Percentiles rank a stretch among this genome's conserved stretches.
Evolutionary conservation across 352 stramenopile genomes (phyloP).

Genomic region (Globisporangium viniferum): DNA sequence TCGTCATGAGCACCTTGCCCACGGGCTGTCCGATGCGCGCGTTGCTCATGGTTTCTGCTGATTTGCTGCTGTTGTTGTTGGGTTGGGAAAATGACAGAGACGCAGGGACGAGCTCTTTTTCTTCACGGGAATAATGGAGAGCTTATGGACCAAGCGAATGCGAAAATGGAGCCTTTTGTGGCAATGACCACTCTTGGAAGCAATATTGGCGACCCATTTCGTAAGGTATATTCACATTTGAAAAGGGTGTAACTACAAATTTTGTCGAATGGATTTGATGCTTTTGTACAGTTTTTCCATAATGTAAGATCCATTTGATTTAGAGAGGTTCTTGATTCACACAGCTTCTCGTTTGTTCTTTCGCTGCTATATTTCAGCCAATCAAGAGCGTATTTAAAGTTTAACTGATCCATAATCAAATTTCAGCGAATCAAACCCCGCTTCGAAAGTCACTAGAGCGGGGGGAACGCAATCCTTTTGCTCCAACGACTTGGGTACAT

Average conservation of each 20-base stretch:
- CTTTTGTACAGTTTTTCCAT: neutral
- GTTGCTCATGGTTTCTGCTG: conserved; percentile 40
- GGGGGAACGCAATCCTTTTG: neutral
- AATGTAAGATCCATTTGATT: neutral
- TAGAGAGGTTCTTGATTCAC: neutral
- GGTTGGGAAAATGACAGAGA: neutral
- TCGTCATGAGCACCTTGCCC: conserved; percentile 92
- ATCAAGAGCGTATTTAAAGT: neutral
- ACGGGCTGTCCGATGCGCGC: conserved; percentile 75
- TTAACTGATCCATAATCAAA: neutral
- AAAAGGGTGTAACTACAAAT: neutral
- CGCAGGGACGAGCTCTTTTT: neutral
- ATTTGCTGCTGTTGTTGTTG: neutral
- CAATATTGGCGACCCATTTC: neutral
- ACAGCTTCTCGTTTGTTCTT: neutral
- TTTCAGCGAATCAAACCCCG: neutral
- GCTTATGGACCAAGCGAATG: neutral
- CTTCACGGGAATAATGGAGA: neutral
- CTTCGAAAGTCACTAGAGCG: neutral
- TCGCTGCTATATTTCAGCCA: neutral
- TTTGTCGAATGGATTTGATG: neutral
- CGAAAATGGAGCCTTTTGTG: neutral
- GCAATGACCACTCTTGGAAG: neutral
- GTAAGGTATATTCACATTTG: neutral
- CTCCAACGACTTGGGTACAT: neutral